Base-by-base conservation (phyloP, 495 filamentous ascomycete genomes). In the Hypoxylon trugodes region DNA sequence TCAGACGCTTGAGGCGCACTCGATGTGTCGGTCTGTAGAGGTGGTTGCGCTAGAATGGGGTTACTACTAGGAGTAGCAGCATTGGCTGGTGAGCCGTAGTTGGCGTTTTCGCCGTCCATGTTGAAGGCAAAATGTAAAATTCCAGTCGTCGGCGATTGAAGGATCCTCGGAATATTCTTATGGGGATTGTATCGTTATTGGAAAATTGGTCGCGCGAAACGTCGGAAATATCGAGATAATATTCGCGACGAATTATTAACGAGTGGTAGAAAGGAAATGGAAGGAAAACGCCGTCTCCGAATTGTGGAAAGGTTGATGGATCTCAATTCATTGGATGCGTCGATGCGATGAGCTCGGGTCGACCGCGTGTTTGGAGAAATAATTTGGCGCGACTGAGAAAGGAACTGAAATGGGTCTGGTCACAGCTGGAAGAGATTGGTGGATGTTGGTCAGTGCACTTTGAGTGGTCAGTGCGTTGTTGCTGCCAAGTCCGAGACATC, bases 31-130 rank as follows among this genome's bases (percentile, higher is more conserved):
- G 75, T 69, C 38, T 74, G 74, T 13, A 81, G 73, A 32, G 80
- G 76, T 3, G 79, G 79, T 50, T 84, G 83, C 61, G 81, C 78
- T 53, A 83, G 74, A 37, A 81, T 82, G 3, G 77, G 76, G 57
- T 83, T 83, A 61, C 69, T 76, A 36, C 74, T 71, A 9, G 82
- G 82, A 13, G 82, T 82, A 61, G 75, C 77, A 55, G 72, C 80
- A 69, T 81, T 79, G 45, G 74, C 78, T 15, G 82, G 78, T 35
- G 81, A 83, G 69, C 77, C 84, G 63, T 82, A 86, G 69, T 72
- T 82, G 50, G 79, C 69, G 36, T 76, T 76, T 43, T 84, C 57
- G 46, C 63, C 83, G 50, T 87, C 84, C 84, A 87, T 87, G 18
- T 64, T 70, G 50, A 36, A 53, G 35, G 19, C 16, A 26, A 57